Percentiles rank a stretch among this genome's conserved stretches.
These are phyloP conservation scores for Chlorella sorokiniana DNA, from an alignment of 139 green algal species.

Conservation along the genomic window DNA sequence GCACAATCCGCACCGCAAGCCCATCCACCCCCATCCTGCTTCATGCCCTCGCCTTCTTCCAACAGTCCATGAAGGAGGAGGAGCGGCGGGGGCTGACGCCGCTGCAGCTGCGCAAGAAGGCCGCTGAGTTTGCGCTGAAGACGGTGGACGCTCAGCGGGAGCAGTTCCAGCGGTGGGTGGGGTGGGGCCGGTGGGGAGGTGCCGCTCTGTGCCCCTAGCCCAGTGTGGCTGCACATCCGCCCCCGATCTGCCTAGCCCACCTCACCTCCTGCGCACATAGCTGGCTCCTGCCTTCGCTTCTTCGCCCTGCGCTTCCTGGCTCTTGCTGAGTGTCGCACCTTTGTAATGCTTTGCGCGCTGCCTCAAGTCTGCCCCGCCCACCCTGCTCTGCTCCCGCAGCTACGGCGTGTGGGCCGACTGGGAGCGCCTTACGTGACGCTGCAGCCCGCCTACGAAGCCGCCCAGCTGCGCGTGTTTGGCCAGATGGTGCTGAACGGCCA, in stretches of 20 bases:
- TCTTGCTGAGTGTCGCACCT: too few relatives aligned
- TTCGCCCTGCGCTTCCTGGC: too few relatives aligned
- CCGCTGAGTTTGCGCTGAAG: conserved; percentile 85
- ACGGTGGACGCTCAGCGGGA: conserved; percentile 87
- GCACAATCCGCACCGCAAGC: background rate
- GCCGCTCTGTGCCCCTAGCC: too few relatives aligned
- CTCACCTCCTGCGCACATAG: too few relatives aligned
- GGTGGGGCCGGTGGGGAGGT: background rate
- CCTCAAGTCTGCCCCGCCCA: background rate
- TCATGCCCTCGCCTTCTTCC: conserved; percentile 50
- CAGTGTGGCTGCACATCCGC: too few relatives aligned
- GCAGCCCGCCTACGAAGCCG: conserved; percentile 87
- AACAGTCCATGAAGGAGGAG: conserved; percentile 76
- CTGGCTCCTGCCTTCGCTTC: too few relatives aligned
- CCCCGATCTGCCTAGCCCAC: too few relatives aligned
- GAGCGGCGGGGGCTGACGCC: conserved; percentile 75
- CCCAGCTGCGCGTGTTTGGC: conserved; percentile 93
- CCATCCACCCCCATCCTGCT: background rate
- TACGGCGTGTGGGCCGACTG: conserved; percentile 97
- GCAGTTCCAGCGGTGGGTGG: conserved; percentile 86
- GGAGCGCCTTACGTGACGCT: conserved; percentile 97
- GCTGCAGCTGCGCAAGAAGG: conserved; percentile 86
- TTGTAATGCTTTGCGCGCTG: too few relatives aligned
- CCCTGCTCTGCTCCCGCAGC: conserved; percentile 29
- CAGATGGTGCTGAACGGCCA: conserved; percentile 96